phyloP scores from a whole-genome alignment of 768 basidiomycete genomes.

The Rickenella mellea region DNA sequence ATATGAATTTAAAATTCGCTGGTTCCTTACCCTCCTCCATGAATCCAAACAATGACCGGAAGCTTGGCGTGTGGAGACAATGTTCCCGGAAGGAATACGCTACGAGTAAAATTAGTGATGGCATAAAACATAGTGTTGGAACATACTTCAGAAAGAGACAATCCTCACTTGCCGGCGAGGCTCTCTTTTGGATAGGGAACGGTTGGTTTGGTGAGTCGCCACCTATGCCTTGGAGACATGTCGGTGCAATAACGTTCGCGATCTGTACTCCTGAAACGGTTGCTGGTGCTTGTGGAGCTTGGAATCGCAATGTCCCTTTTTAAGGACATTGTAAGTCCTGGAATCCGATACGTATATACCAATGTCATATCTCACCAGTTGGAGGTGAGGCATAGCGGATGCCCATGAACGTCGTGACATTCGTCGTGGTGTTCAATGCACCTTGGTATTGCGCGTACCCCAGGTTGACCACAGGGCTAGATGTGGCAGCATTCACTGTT shows the following conservation, averaged over 20 bases:
- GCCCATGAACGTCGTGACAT: conserved; percentile 27
- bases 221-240: background rate
- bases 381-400: conserved; percentile 44
- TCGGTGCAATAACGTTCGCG: background rate
- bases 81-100: background rate
- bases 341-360: conserved; percentile 11
- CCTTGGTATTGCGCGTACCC: conserved; percentile 39
- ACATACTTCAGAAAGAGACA: conserved; percentile 3
- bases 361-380: conserved; percentile 27
- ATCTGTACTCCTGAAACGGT: background rate
- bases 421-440: conserved; percentile 20
- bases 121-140: background rate
- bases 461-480: conserved; percentile 24
- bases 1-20: background rate
- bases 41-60: conserved; percentile 2
- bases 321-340: background rate
- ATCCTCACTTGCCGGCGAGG: conserved; percentile 8
- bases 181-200: background rate
- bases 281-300: background rate
- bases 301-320: background rate
- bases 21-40: background rate
- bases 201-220: background rate
- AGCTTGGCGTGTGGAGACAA: background rate
- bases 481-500: too few relatives aligned
- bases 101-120: background rate